phyloP scores from a whole-genome alignment of 306 rosid species.

The cucumber (Cucumis sativus) region Cucumber_9930_V3 NC_026661.2:11751001-11751500 shows the following conservation, averaged over 20 bases:
- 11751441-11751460: neutral
- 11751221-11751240: slow-evolving; percentile 46
- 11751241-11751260: slow-evolving; percentile 89
- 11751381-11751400: slow-evolving; percentile 62
- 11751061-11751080: neutral
- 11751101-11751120: neutral
- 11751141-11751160: neutral
- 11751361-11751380: slow-evolving; percentile 40
- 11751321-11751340: slow-evolving; percentile 82
- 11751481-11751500: neutral
- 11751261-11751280: slow-evolving; percentile 88
- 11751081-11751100: neutral
- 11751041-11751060: slow-evolving; percentile 7
- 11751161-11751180: neutral
- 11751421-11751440: slow-evolving; percentile 87
- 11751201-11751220: neutral
- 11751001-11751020: neutral
- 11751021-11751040: neutral
- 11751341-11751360: slow-evolving; percentile 61
- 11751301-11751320: slow-evolving; percentile 38
- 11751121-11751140: neutral
- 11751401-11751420: slow-evolving; percentile 50
- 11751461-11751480: neutral
- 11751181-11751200: neutral
- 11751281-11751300: slow-evolving; percentile 89